phyloP scores from a whole-genome alignment of 352 stramenopile species.

The Pythium folliculosum region DNA sequence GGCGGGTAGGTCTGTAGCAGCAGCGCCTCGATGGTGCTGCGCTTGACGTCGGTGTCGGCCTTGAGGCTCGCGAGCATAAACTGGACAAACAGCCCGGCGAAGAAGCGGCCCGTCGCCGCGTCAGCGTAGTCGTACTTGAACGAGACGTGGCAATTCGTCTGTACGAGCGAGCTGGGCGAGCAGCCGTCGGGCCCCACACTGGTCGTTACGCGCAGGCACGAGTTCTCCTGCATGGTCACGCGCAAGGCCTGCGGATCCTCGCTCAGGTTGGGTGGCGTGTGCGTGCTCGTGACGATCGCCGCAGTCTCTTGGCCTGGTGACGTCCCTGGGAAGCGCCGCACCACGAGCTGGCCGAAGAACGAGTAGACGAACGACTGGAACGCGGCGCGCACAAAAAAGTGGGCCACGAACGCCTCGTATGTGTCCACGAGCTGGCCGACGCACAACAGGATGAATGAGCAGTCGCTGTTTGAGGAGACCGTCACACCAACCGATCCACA shows the following conservation, averaged over 20 bases:
- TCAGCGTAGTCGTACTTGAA: not conserved
- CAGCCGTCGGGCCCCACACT: not conserved
- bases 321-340: not conserved
- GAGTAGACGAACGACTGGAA: not conserved
- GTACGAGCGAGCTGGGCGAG: not conserved
- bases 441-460: no score
- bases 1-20: no score
- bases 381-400: not conserved
- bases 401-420: slow-evolving; percentile 6
- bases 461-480: no score
- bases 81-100: not conserved
- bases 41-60: not conserved
- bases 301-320: not conserved
- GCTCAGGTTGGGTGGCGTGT: not conserved
- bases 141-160: not conserved
- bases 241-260: not conserved
- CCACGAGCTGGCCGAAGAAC: slow-evolving; percentile 4
- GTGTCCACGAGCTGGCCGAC: not conserved
- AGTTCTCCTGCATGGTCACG: not conserved
- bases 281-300: not conserved
- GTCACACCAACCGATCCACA: no score
- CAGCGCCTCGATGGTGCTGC: not conserved
- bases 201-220: not conserved
- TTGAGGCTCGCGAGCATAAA: not conserved
- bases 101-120: not conserved